Percentiles rank a stretch among this genome's conserved stretches.
These are phyloP conservation scores for Aspergillus affinis DNA, from an alignment of 495 filamentous ascomycete genomes.

Conservation along the genomic window DNA sequence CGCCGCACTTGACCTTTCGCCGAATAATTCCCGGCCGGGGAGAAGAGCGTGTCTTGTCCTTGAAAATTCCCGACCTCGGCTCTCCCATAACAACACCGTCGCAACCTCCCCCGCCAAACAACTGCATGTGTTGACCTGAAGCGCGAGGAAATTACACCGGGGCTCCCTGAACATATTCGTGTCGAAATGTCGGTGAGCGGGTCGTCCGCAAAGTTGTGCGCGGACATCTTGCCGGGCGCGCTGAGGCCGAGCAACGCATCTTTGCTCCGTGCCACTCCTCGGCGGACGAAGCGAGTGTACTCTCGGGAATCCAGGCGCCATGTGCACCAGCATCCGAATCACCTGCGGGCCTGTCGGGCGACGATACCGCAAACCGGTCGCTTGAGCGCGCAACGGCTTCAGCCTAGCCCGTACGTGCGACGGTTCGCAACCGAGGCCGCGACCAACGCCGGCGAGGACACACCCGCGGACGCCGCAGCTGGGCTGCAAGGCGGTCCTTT, in stretches of 20 bases:
- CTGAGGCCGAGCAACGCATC: constrained; percentile 25
- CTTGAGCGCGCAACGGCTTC: background rate
- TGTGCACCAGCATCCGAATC: constrained; percentile 8
- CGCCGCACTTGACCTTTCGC: constrained; percentile 9
- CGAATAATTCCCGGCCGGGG: constrained; percentile 12
- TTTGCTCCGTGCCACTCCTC: constrained; percentile 20
- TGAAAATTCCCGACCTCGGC: background rate
- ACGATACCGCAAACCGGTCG: background rate
- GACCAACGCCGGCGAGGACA: constrained; percentile 5
- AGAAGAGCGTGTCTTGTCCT: background rate
- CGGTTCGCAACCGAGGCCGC: constrained; percentile 19
- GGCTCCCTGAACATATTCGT: background rate
- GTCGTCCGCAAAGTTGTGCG: constrained; percentile 34
- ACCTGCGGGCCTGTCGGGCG: background rate
- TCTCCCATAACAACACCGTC: background rate
- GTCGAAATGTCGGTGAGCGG: constrained; percentile 29
- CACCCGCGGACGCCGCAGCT: constrained; percentile 6
- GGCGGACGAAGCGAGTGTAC: constrained; percentile 16
- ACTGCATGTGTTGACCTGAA: background rate
- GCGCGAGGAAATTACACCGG: background rate
- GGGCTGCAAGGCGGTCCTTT: constrained; percentile 61
- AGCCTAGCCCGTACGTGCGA: constrained; percentile 11
- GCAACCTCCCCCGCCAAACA: constrained; percentile 3
- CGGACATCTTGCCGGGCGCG: constrained; percentile 34
- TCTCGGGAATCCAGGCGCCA: constrained; percentile 14